Percentiles rank a stretch among this genome's conserved stretches.
phyloP scores from a whole-genome alignment of 2,329 filamentous ascomycete species.

The Gremmenia infestans region DNA sequence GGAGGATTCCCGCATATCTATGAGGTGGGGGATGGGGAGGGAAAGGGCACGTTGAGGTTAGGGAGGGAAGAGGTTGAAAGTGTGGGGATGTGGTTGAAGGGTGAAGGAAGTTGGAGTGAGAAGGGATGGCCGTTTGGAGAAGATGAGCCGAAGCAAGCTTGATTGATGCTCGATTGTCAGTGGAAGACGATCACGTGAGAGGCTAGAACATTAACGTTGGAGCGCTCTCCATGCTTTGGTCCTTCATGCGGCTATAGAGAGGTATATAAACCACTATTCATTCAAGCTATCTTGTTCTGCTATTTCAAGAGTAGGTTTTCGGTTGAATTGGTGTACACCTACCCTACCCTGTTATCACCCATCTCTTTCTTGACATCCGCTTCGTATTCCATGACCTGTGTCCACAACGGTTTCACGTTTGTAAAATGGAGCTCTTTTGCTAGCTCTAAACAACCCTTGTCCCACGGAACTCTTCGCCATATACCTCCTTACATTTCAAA shows the following conservation, averaged over 20 bases:
- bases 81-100: slow-evolving; percentile 17
- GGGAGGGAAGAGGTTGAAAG: slow-evolving; percentile 25
- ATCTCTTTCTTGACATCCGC: neutral
- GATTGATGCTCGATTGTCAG: neutral
- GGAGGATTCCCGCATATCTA: slow-evolving; percentile 29
- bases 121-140: slow-evolving; percentile 23
- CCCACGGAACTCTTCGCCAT: neutral
- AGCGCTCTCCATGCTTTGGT: too few relatives aligned
- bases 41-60: slow-evolving; percentile 16
- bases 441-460: neutral
- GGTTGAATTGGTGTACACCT: neutral
- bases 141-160: slow-evolving; percentile 13
- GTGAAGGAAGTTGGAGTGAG: slow-evolving; percentile 11
- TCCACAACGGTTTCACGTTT: neutral
- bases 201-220: too few relatives aligned
- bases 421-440: neutral
- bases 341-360: neutral
- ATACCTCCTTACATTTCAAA: neutral
- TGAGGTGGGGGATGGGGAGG: slow-evolving; percentile 8
- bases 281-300: too few relatives aligned
- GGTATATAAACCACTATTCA: too few relatives aligned
- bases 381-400: neutral
- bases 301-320: neutral
- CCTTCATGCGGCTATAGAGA: too few relatives aligned
- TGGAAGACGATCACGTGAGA: too few relatives aligned